Evolutionary conservation across 164 flowering plant species (phyloP), one percentile per base, ranked within the genome.

Genomic region (Annona cherimola): DNA sequence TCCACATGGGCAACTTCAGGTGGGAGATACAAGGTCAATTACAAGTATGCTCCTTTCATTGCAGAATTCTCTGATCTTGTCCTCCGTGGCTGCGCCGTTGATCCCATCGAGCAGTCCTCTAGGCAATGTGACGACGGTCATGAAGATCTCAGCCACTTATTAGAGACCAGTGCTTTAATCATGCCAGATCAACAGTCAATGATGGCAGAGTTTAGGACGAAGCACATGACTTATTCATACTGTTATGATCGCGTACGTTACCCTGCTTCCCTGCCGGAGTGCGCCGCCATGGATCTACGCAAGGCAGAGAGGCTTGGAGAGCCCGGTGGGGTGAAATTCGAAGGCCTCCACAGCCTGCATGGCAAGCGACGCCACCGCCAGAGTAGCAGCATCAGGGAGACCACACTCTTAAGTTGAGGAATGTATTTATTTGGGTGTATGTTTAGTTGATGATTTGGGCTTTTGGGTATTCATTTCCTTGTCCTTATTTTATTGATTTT

Each of bases 1-100:
- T 94, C 98, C 1, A 80, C 75, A 46, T 94, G 98, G 98, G 98
- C 97, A 60, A 90, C 98, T 42, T 84, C 82, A 67, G 97, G 97
- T 61, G 98, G 98, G 65, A 86, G 81, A 61, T 94, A 89, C 85
- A 82, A 81, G 78, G 92, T 92, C 4, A 87, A 85, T 68, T 94
- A 92, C 86, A 92, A 85, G 63, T 92, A 87, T 41, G 87, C 94
- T 40, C 98, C 98, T 11, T 94, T 81, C 80, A 71, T 86, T 1
- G 84, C 97, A 1, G 75, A 88, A 35, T 90, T 92, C 75, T 81
- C 89, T 0, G 82, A 92, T 46, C 76, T 94, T 14, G 80, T 86
- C 70, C 89, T 94, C 55, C 87, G 87, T 4, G 98, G 98, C 20
- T 91, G 97, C 69, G 79, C 96, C 0, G 87, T 89, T 2, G 90